Evolutionary conservation across 2,329 filamentous ascomycete genomes (phyloP).

Genomic region (Nothophoma quercina): DNA sequence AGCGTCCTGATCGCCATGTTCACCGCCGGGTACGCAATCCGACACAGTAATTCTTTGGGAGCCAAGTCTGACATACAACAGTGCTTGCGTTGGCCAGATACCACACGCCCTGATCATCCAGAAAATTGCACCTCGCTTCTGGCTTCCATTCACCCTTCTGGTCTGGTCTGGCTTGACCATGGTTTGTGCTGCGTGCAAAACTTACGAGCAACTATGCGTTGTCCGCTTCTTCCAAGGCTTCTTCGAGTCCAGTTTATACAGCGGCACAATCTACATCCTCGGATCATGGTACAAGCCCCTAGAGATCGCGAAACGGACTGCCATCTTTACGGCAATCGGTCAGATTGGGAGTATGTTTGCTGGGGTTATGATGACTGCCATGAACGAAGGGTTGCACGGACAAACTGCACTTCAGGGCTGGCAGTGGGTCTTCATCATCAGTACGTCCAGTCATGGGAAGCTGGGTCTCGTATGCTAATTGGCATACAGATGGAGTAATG

Average conservation of each 20-base stretch:
- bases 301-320: constrained; percentile 41
- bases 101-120: constrained; percentile 41
- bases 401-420: constrained; percentile 33
- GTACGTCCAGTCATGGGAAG: constrained; percentile 6
- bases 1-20: constrained; percentile 41
- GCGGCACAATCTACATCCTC: constrained; percentile 41
- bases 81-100: constrained; percentile 39
- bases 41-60: too few species aligned
- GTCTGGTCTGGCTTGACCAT: constrained; percentile 42
- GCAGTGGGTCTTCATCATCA: constrained; percentile 43
- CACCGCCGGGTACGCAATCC: constrained; percentile 30
- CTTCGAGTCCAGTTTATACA: constrained; percentile 40
- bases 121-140: constrained; percentile 37
- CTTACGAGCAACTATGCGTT: constrained; percentile 36
- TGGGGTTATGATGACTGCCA: constrained; percentile 45
- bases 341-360: constrained; percentile 44
- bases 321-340: constrained; percentile 40
- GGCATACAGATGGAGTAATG: constrained; percentile 34
- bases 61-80: constrained; percentile 1
- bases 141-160: constrained; percentile 39
- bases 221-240: constrained; percentile 39
- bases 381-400: constrained; percentile 35
- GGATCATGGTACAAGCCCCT: constrained; percentile 40
- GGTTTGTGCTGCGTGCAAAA: constrained; percentile 38
- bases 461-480: constrained; percentile 5